These are phyloP conservation scores for Pseudozyma hubeiensis DNA, from an alignment of 1,284 basidiomycete species.

Conservation along the genomic window DNA sequence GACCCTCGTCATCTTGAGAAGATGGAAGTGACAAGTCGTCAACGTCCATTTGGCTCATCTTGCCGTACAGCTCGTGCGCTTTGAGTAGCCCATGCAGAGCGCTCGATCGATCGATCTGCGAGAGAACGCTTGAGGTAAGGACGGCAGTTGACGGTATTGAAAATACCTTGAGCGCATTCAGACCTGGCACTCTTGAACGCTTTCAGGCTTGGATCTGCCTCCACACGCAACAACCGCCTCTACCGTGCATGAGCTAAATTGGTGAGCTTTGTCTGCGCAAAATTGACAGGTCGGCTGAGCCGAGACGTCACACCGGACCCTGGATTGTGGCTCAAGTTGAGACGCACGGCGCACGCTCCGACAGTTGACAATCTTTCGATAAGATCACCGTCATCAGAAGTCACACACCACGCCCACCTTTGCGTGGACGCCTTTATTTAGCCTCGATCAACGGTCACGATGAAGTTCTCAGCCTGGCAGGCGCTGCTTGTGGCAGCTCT, in stretches of 20 bases:
- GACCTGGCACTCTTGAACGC: background rate
- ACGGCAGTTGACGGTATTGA: too few relatives aligned
- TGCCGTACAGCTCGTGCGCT: background rate
- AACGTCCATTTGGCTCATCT: constrained; percentile 13
- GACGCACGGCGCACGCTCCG: too few relatives aligned
- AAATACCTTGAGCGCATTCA: too few relatives aligned
- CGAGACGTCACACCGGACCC: constrained; percentile 17
- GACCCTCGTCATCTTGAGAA: constrained; percentile 6
- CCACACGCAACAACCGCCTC: background rate
- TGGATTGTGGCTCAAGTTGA: background rate
- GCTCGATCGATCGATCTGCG: too few relatives aligned
- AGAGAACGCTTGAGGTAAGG: too few relatives aligned
- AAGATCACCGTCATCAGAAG: constrained; percentile 9
- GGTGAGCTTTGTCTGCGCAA: background rate
- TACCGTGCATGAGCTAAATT: background rate
- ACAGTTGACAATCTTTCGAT: background rate
- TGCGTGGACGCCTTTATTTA: too few relatives aligned
- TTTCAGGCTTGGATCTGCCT: too few relatives aligned
- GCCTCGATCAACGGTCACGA: background rate
- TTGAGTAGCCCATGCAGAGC: background rate
- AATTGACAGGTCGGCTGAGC: constrained; percentile 18
- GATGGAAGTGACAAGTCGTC: constrained; percentile 27
- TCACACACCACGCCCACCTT: constrained; percentile 7
- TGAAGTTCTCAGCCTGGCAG: constrained; percentile 5
- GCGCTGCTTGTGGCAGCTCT: constrained; percentile 6